Evolutionary conservation across 768 basidiomycete species (phyloP), one percentile per base, ranked within the genome.

Genomic region (Glaciozyma antarctica): DNA sequence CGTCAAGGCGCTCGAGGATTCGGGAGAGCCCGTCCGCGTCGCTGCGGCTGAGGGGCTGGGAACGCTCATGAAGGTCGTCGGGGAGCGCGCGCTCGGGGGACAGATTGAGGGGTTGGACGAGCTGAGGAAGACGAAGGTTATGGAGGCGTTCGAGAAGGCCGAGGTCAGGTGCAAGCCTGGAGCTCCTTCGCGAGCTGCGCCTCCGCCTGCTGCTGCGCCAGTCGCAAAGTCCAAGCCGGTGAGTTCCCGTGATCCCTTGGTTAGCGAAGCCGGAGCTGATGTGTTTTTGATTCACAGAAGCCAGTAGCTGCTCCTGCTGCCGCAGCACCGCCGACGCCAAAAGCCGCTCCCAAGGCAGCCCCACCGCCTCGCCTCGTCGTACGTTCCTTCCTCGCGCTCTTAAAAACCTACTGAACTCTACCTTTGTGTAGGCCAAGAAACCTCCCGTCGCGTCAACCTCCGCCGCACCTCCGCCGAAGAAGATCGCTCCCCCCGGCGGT

Each of bases 31-130:
- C 38, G 90, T 92, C 30, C 83, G 95, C 52, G 86, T 86, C 63
- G 88, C 92, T 70, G 89, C 92, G n/a, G 92, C 92, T 0, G 82
- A 82, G 47, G 88, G 86, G 71, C 80, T 99, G 43, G 95, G 94
- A 22, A 86, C 85, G 0, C 78, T 98, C 71, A 93, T 93, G 88
- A 97, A 89, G 80, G 93, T 98, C 82, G 83, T 98, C 16, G 95
- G 95, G 26, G 94, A 98, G 75, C 81, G 94, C 34, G 86, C 87
- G 22, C 81, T 99, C 53, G 91, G 87, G 73, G 89, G 89, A 1
- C 79, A 88, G 10, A 82, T 94, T 80, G 93, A 97, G 67, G 80
- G 82, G 13, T 79, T 98, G 63, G 85, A 88, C 22, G 92, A 97
- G 72, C 80, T 94, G 26, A 81, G 91, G 69, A 92, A 90, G 77